A percentile compares a stretch with the other conserved stretches of the same genome.
These are phyloP conservation scores for Cercospora citrullina DNA, from an alignment of 2,329 filamentous ascomycete species.

Conservation along the genomic window DNA sequence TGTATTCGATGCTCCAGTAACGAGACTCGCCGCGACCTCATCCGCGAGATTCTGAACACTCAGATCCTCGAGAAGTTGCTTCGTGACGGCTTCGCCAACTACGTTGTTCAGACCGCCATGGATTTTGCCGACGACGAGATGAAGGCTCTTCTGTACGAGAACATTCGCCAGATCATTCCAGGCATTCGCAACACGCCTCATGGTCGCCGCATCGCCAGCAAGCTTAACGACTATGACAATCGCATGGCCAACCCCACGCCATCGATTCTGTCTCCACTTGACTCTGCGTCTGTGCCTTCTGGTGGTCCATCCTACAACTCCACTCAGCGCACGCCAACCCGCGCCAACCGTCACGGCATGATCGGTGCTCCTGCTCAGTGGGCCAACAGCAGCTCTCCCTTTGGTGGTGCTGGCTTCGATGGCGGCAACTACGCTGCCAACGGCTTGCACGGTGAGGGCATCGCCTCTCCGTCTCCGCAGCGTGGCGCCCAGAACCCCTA, in stretches of 20 bases:
- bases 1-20: constrained; percentile 75
- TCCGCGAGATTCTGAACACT: constrained; percentile 74
- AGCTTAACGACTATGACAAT: constrained; percentile 65
- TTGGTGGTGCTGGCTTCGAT: constrained; percentile 20
- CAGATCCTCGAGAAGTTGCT: constrained; percentile 84
- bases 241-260: constrained; percentile 40
- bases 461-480: constrained; percentile 36
- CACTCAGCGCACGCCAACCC: constrained; percentile 24
- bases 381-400: constrained; percentile 21
- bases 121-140: constrained; percentile 75
- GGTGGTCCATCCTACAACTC: constrained; percentile 13
- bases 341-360: constrained; percentile 34
- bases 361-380: constrained; percentile 31
- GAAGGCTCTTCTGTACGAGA: constrained; percentile 75
- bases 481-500: constrained; percentile 30
- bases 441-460: constrained; percentile 24
- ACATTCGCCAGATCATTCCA: constrained; percentile 80
- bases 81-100: constrained; percentile 92
- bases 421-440: constrained; percentile 19
- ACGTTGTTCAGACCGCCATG: constrained; percentile 94
- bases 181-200: constrained; percentile 88
- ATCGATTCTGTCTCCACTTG: constrained; percentile 26
- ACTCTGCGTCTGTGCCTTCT: constrained; percentile 18
- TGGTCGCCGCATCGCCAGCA: constrained; percentile 88
- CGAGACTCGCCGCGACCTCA: constrained; percentile 74